These are phyloP conservation scores for Orbilia ellipsospora DNA, from an alignment of 2,329 filamentous ascomycete species.

Conservation along the genomic window DNA sequence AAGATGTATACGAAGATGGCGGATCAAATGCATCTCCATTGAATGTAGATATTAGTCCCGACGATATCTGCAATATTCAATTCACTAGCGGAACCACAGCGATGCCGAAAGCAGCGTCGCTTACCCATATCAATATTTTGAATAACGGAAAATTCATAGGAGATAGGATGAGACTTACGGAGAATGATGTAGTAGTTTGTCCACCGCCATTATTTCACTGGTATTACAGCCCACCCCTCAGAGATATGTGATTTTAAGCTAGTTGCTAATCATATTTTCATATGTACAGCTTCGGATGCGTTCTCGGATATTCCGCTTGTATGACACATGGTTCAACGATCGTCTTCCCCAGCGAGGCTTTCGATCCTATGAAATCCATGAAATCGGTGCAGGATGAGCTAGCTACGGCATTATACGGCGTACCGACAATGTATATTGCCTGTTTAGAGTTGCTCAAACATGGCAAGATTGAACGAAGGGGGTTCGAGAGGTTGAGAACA, in stretches of 20 bases:
- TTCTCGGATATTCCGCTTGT: constrained; percentile 95
- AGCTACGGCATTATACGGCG: constrained; percentile 68
- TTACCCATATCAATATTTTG: constrained; percentile 85
- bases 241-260: background rate
- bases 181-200: constrained; percentile 81
- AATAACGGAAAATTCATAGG: constrained; percentile 93
- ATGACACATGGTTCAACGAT: constrained; percentile 81
- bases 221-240: constrained; percentile 9
- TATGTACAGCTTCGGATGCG: constrained; percentile 80
- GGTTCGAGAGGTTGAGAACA: constrained; percentile 77
- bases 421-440: constrained; percentile 94
- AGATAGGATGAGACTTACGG: constrained; percentile 81
- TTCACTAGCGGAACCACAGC: constrained; percentile 88
- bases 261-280: constrained; percentile 6
- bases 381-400: constrained; percentile 72
- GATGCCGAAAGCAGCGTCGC: constrained; percentile 87
- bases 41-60: constrained; percentile 63
- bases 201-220: constrained; percentile 85
- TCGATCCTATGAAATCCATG: constrained; percentile 80
- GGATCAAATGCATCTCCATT: constrained; percentile 46
- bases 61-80: constrained; percentile 91
- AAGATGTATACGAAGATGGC: constrained; percentile 64
- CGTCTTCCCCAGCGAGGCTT: constrained; percentile 86
- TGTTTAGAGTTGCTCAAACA: constrained; percentile 80
- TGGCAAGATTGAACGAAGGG: constrained; percentile 65